Percentiles rank a stretch among this genome's conserved stretches.
phyloP scores from a whole-genome alignment of 345 rosid genomes.

The Clarkia xantiana region DNA sequence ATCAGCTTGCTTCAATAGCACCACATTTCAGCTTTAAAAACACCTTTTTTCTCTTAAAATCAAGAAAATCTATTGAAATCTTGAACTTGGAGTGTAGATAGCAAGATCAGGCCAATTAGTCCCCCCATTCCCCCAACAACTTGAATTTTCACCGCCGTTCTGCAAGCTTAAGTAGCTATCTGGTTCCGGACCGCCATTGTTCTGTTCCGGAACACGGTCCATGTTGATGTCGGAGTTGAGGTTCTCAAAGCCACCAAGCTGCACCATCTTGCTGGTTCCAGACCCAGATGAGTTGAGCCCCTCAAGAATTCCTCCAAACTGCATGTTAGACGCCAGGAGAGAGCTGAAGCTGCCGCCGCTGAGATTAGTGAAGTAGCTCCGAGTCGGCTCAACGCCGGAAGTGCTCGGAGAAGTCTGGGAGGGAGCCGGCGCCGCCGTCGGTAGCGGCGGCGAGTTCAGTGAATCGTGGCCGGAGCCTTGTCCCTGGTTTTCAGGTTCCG shows the following conservation, averaged over 20 bases:
- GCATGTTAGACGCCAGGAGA: slow-evolving; percentile 9
- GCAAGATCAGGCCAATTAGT: slow-evolving; percentile 10
- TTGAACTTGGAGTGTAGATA: slow-evolving; percentile 7
- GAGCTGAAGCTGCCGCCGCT: slow-evolving; percentile 12
- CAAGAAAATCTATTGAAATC: slow-evolving; percentile 3
- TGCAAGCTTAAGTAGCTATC: slow-evolving; percentile 1
- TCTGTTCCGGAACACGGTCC: background rate
- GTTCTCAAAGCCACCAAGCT: slow-evolving; percentile 4
- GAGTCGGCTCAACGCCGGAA: no score
- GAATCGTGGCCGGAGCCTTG: no score
- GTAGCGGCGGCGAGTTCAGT: no score
- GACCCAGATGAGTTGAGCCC: slow-evolving; percentile 5
- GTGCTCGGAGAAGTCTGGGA: no score
- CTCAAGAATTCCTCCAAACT: slow-evolving; percentile 5
- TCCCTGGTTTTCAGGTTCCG: background rate
- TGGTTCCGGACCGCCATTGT: background rate
- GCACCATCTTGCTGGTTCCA: slow-evolving; percentile 5
- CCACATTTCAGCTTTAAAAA: background rate
- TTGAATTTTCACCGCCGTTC: slow-evolving; percentile 2
- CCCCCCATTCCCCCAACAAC: slow-evolving; percentile 4
- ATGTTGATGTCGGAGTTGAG: background rate
- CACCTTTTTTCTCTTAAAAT: background rate
- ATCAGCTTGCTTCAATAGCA: no score
- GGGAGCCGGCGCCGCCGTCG: no score
- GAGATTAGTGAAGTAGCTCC: no score